Evolutionary conservation across 116 monocot genomes (phyloP).

Genomic region (Zostera marina): DNA sequence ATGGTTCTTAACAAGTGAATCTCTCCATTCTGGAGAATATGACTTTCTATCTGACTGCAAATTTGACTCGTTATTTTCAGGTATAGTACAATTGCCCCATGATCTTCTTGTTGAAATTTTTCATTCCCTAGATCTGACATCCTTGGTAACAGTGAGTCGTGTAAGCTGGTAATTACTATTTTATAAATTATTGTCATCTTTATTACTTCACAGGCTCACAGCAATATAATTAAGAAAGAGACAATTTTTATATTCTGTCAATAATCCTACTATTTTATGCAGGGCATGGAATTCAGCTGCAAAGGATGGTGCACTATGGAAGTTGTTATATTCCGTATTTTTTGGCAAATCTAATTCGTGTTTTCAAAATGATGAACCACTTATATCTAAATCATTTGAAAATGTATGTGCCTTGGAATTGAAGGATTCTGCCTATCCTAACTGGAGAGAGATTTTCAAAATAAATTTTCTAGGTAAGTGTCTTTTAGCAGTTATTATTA

Average conservation of each 20-base stretch:
- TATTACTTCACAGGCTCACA: not conserved
- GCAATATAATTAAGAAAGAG: not conserved
- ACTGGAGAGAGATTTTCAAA: conserved; percentile 38
- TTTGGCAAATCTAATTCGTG: conserved; percentile 24
- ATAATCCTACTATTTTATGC: conserved; percentile 4
- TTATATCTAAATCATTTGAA: not conserved
- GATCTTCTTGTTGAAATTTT: conserved; percentile 63
- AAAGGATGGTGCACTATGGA: conserved; percentile 47
- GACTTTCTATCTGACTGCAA: no score
- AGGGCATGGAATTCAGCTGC: conserved; percentile 74
- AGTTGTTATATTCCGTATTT: conserved; percentile 30
- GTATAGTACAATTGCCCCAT: conserved; percentile 26
- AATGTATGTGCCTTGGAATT: not conserved
- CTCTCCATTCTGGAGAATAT: no score
- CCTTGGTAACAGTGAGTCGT: conserved; percentile 38
- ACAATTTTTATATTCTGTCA: not conserved
- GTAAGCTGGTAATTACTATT: conserved; percentile 46
- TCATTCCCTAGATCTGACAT: conserved; percentile 55
- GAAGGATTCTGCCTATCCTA: not conserved
- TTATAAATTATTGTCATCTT: not conserved
- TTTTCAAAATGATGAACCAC: conserved; percentile 4
- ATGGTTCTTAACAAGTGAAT: no score
- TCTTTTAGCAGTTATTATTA: not conserved
- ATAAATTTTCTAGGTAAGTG: conserved; percentile 32
- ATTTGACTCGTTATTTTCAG: conserved; percentile 11